Evolutionary conservation across 257 asterid species (phyloP), one percentile per base, ranked within the genome.

Genomic region (Linderniella brevidens): DNA sequence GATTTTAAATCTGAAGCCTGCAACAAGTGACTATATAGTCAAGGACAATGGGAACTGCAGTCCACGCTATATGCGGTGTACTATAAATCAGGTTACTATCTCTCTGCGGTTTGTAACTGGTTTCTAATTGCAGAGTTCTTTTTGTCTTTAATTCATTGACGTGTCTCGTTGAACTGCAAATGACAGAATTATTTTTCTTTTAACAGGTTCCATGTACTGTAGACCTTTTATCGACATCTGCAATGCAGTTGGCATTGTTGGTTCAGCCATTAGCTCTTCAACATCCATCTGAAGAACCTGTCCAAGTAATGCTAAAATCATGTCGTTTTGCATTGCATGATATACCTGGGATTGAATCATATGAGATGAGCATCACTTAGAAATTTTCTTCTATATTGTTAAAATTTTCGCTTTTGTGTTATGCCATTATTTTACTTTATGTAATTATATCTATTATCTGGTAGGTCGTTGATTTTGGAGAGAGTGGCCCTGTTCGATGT

Each of bases 241-340:
- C 92, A 32, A 85, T 90, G 96, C 96, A 79, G 70, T 63, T 82
- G 77, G 86, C 93, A 63, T 71, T 90, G 55, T 63, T 85, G 80
- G 99, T 90, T 61, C 99, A 90, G 76, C 99, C 99, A 54, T 67
- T 90, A 64, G 93, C 99, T 58, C 94, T 90, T 54, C 84, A 92
- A 41, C 93, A 90, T 72, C 90, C 96, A 19, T 82, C 94, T 35
- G 99, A 90, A 75, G 99, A 90, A 62, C 86, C 94, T 29, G 76
- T 90, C 65, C 94, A 86, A 41, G 99, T 90, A 85, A 66, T 64
- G 48, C 50, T 50, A 46, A 61, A 56, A 43, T 48, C 50, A 52
- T 46, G 19, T 11, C 19, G 11, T 58, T 48, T 35, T 25, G 32
- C 32, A 25, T 6, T 6, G 6, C 32, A 25, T 6, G 32, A 25